Base-by-base conservation (phyloP, 176 grass and related monocot species). In the Saccharum spontaneum region DNA sequence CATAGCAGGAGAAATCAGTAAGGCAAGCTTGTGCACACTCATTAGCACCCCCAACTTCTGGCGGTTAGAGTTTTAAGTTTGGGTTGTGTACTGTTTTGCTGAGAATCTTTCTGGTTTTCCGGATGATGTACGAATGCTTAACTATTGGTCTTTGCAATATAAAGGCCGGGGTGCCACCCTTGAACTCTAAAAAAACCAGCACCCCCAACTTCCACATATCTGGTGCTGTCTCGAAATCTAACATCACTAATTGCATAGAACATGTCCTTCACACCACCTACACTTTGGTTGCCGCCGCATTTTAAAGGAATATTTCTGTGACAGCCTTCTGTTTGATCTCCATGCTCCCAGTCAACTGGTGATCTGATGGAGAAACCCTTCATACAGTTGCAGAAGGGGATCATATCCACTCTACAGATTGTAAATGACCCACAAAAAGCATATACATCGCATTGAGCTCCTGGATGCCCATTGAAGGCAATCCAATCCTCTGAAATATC, bases 301-400 rank as follows among this genome's bases (percentile, higher is more conserved):
- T 26, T 8, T 22, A 81, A 44, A 12, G 54, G 39, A 37, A 71
- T 23, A 2, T n/a, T 57, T 13, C 85, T 80, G 1, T 15, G 2
- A 12, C 87, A 80, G 3, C 87, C 87, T 2, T 34, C 40, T 5
- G 45, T 67, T 12, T 6, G 30, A 17, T 89, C 87, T 10, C 81
- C 78, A 6, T 80, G 22, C 23, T 45, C 44, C 87, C 82, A 80
- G 15, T 79, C 57, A 2, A 17, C 6, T 0, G 36, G 44, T 22
- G 67, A 79, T 17, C 14, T 75, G 6, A 72, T n/a, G 1, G 59
- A 69, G 55, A 84, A 89, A 23, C 82, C 82, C 1, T 74, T 10
- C 69, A 89, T 57, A 2, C 82, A 89, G 23, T 6, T 67, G 39
- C 87, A 89, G 16, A 79, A 75, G 0, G 69, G 76, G 4, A 65